A percentile compares a stretch with the other conserved stretches of the same genome.
Evolutionary conservation across 768 basidiomycete species (phyloP).

Genomic region (Hortiboletus campestris): DNA sequence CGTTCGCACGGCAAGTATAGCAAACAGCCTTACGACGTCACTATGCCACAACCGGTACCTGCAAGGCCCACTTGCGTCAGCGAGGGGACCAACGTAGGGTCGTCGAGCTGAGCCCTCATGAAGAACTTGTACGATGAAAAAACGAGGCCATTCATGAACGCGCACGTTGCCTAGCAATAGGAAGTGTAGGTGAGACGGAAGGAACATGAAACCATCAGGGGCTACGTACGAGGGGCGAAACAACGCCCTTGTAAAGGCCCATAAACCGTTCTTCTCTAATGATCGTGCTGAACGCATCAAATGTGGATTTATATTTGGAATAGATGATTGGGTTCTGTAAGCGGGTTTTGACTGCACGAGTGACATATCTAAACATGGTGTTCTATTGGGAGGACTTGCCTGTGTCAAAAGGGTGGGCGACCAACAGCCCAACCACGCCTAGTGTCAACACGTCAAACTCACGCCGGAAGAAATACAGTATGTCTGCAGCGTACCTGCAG

Average conservation of each 20-base stretch:
- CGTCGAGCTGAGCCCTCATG: slow-evolving; percentile 61
- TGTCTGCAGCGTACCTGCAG: slow-evolving; percentile 43
- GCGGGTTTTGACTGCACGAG: slow-evolving; percentile 67
- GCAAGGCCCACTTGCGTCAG: slow-evolving; percentile 73
- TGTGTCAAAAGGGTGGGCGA: slow-evolving; percentile 80
- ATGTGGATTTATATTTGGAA: slow-evolving; percentile 57
- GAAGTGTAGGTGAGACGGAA: not conserved
- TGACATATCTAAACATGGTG: not conserved
- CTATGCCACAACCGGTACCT: slow-evolving; percentile 75
- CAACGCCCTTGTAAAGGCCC: slow-evolving; percentile 74
- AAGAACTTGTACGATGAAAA: slow-evolving; percentile 84
- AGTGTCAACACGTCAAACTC: not conserved
- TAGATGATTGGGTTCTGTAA: slow-evolving; percentile 66
- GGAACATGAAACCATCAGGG: not conserved
- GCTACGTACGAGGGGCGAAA: slow-evolving; percentile 70
- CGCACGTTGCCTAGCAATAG: slow-evolving; percentile 54
- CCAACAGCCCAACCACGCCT: slow-evolving; percentile 63
- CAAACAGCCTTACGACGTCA: slow-evolving; percentile 61
- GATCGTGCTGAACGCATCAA: slow-evolving; percentile 67
- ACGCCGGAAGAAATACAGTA: too few species aligned
- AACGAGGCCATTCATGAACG: slow-evolving; percentile 81
- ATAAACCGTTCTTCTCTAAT: slow-evolving; percentile 64
- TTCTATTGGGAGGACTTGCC: slow-evolving; percentile 30
- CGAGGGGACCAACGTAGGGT: slow-evolving; percentile 49
- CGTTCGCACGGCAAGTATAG: not conserved